Percentiles rank a stretch among this genome's conserved stretches.
Evolutionary conservation across 1,284 basidiomycete species (phyloP).

Genomic region (Inonotus obliquus): DNA sequence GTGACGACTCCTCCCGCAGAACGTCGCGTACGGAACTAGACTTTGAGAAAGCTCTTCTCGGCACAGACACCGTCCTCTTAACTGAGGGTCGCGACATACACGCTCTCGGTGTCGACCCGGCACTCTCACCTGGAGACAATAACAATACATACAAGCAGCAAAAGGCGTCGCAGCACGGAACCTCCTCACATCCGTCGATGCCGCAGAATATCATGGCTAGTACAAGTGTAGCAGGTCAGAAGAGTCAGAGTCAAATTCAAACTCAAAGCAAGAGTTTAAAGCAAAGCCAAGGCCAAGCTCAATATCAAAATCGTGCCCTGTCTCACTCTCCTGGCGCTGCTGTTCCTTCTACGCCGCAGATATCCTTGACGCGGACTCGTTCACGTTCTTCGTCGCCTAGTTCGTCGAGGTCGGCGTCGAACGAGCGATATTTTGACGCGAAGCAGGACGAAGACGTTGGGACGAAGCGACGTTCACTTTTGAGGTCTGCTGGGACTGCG

Average conservation of each 20-base stretch:
- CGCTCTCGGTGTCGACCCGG: constrained; percentile 49
- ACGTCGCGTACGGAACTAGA: constrained; percentile 69
- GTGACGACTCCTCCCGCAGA: constrained; percentile 37
- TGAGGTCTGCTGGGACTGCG: constrained; percentile 81
- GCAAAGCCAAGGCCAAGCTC: neutral
- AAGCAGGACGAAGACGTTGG: constrained; percentile 56
- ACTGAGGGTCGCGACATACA: constrained; percentile 66
- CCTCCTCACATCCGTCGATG: constrained; percentile 34
- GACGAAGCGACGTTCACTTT: constrained; percentile 77
- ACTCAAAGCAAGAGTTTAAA: neutral
- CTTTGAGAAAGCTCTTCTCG: constrained; percentile 69
- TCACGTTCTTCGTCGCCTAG: constrained; percentile 35
- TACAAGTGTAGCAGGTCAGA: neutral
- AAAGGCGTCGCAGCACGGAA: constrained; percentile 20
- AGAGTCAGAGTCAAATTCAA: neutral
- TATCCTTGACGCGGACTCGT: constrained; percentile 22
- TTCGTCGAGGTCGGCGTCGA: constrained; percentile 38
- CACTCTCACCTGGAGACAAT: constrained; percentile 28
- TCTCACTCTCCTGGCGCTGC: constrained; percentile 5
- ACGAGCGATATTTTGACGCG: constrained; percentile 58
- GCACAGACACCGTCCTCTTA: constrained; percentile 59
- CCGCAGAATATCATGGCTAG: constrained; percentile 25
- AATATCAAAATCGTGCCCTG: neutral
- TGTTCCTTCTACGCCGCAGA: constrained; percentile 5
- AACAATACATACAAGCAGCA: constrained; percentile 9